Evolutionary conservation across 2,329 filamentous ascomycete genomes (phyloP).

Genomic region (Xylaria sp.): DNA sequence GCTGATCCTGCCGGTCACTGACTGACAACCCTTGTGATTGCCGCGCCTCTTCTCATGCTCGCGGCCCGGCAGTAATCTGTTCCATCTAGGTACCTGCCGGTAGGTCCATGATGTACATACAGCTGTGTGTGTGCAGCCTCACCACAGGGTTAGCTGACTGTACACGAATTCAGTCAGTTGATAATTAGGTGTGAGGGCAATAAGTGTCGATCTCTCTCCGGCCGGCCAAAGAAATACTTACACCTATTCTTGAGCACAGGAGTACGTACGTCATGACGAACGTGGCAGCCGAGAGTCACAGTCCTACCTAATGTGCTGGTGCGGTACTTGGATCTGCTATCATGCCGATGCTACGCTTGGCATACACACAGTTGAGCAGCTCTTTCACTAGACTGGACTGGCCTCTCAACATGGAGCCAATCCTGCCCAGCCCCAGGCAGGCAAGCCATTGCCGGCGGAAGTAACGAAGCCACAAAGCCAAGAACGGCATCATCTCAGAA

Average conservation of each 20-base stretch:
- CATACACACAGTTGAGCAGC: constrained; percentile 12
- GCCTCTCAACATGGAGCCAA: background rate
- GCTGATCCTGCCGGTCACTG: constrained; percentile 15
- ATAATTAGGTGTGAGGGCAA: background rate
- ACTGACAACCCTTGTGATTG: constrained; percentile 23
- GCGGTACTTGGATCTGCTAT: constrained; percentile 1
- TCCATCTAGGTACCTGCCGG: background rate
- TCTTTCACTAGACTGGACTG: background rate
- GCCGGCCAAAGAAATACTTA: background rate
- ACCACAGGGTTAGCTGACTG: constrained; percentile 1
- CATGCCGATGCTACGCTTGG: constrained; percentile 24
- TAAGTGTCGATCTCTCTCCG: constrained; percentile 16
- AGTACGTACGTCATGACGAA: constrained; percentile 2
- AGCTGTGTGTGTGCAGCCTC: constrained; percentile 20
- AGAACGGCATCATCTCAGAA: constrained; percentile 6
- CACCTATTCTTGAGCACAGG: constrained; percentile 8
- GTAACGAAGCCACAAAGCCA: constrained; percentile 16
- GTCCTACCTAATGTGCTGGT: background rate
- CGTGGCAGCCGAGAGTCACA: constrained; percentile 15
- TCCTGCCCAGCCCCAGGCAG: constrained; percentile 11
- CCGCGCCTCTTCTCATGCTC: constrained; percentile 13
- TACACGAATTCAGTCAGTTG: background rate
- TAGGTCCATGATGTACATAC: background rate
- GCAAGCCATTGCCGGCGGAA: constrained; percentile 28
- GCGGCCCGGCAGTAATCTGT: constrained; percentile 6